A percentile compares a stretch with the other conserved stretches of the same genome.
Evolutionary conservation across 2,329 filamentous ascomycete species (phyloP).

Genomic region (Colletotrichum viniferum): DNA sequence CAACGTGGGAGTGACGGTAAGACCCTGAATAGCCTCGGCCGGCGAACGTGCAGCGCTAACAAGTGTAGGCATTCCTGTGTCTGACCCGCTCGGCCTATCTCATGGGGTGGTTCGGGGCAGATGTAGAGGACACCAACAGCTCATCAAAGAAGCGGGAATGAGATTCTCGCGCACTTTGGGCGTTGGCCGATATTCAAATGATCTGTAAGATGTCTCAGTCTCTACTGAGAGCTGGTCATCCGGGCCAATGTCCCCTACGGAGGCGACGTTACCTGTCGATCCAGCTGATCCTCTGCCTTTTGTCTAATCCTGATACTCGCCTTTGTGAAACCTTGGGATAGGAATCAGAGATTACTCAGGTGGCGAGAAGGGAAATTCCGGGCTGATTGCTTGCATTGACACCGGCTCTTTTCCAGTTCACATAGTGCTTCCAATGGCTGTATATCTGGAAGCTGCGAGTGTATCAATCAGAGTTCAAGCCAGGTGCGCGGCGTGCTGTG

Average conservation of each 20-base stretch:
- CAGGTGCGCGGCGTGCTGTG: neutral
- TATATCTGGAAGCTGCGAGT: neutral
- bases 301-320: neutral
- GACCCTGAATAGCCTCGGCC: constrained; percentile 22
- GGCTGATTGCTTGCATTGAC: neutral
- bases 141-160: constrained; percentile 2
- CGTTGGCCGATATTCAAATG: neutral
- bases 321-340: neutral
- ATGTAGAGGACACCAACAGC: constrained; percentile 19
- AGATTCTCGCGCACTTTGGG: neutral
- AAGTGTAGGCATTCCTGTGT: constrained; percentile 31
- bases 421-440: neutral
- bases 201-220: neutral
- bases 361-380: neutral
- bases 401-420: neutral
- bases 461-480: neutral
- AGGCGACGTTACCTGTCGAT: neutral
- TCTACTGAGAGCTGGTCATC: neutral
- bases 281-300: neutral
- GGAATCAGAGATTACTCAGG: neutral
- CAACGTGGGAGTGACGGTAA: constrained; percentile 70
- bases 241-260: neutral
- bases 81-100: constrained; percentile 33
- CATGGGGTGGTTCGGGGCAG: constrained; percentile 34
- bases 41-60: neutral